A percentile compares a stretch with the other conserved stretches of the same genome.
Evolutionary conservation across 2,329 filamentous ascomycete species (phyloP).

Genomic region (Penicillium glabrum): DNA sequence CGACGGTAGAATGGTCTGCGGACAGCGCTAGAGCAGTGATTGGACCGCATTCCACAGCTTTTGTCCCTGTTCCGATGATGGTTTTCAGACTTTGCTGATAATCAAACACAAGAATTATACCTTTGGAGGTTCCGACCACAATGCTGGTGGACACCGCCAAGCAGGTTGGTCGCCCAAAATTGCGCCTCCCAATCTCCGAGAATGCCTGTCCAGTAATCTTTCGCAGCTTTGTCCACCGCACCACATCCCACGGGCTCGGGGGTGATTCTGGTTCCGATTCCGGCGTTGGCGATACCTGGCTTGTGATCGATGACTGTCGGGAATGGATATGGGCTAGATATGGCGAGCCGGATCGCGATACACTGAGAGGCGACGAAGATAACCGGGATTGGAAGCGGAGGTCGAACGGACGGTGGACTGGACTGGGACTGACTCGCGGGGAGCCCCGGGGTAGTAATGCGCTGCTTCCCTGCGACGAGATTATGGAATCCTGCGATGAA

Average conservation of each 20-base stretch:
- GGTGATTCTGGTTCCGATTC: conserved; percentile 67
- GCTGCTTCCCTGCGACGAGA: conserved; percentile 70
- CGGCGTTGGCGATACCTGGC: conserved; percentile 63
- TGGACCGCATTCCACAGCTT: conserved; percentile 87
- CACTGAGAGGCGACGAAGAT: conserved; percentile 59
- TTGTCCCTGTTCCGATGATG: conserved; percentile 90
- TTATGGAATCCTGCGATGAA: conserved; percentile 49
- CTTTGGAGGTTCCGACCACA: conserved; percentile 88
- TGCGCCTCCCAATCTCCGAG: conserved; percentile 86
- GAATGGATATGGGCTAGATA: conserved; percentile 76
- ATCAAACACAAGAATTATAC: conserved; percentile 92
- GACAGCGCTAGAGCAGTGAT: conserved; percentile 87
- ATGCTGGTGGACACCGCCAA: conserved; percentile 85
- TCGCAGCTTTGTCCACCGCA: conserved; percentile 90
- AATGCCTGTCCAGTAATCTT: conserved; percentile 89
- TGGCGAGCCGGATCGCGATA: conserved; percentile 72
- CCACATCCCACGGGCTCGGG: conserved; percentile 90
- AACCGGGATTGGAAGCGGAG: conserved; percentile 89
- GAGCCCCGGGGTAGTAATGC: conserved; percentile 68
- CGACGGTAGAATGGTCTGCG: conserved; percentile 89
- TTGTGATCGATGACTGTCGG: conserved; percentile 75
- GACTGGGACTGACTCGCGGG: conserved; percentile 70
- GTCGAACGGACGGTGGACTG: conserved; percentile 90
- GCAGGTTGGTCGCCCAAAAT: conserved; percentile 89
- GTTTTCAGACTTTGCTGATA: conserved; percentile 94